Evolutionary conservation across 805 yeast species (phyloP).

Genomic region (Ogataea allantospora): DNA sequence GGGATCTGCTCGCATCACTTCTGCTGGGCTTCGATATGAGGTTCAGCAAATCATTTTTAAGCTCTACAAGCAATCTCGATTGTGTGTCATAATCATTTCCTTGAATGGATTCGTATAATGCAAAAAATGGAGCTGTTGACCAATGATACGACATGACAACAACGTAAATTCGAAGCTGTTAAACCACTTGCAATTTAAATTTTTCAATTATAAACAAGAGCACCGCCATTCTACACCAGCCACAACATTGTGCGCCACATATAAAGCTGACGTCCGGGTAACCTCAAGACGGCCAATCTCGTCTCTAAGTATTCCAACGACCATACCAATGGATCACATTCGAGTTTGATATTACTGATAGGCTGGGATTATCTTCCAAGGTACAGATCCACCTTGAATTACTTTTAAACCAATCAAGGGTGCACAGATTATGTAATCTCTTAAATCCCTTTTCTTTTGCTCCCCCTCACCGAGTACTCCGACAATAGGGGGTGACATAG

Average conservation of each 20-base stretch:
- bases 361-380: too few species aligned
- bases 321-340: too few species aligned
- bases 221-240: slow-evolving; percentile 11
- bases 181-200: not conserved
- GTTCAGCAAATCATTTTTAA: slow-evolving; percentile 45
- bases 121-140: slow-evolving; percentile 42
- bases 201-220: slow-evolving; percentile 9
- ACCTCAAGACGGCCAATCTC: too few species aligned
- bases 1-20: slow-evolving; percentile 45
- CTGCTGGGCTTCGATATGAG: slow-evolving; percentile 44
- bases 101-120: slow-evolving; percentile 48
- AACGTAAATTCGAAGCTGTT: not conserved
- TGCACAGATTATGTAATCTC: not conserved
- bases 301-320: too few species aligned
- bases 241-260: not conserved
- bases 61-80: slow-evolving; percentile 16
- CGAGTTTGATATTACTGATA: too few species aligned
- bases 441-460: not conserved
- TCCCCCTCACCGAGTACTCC: slow-evolving; percentile 14
- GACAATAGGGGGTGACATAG: slow-evolving; percentile 5
- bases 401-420: slow-evolving; percentile 1
- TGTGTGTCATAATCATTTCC: slow-evolving; percentile 22
- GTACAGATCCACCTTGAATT: too few species aligned
- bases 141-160: slow-evolving; percentile 28
- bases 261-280: slow-evolving; percentile 6